phyloP scores from a whole-genome alignment of 2,329 filamentous ascomycete species.

The Fusarium siculi region DNA sequence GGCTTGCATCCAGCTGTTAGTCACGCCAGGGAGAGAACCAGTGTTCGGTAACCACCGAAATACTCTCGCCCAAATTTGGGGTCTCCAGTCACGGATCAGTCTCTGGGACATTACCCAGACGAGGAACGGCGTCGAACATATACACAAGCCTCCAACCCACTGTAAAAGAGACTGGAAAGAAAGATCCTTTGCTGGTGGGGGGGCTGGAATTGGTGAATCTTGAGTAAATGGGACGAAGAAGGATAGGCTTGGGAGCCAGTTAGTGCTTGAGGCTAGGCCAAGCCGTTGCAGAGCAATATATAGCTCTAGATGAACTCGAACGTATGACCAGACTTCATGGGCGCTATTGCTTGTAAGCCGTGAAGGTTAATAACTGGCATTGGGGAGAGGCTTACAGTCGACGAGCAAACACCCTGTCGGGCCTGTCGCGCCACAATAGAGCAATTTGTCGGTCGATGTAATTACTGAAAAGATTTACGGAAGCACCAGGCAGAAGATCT shows the following conservation, averaged over 20 bases:
- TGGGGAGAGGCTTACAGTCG: conserved; percentile 41
- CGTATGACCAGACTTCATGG: conserved; percentile 52
- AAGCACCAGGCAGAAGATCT: conserved; percentile 49
- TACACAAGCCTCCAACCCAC: conserved; percentile 56
- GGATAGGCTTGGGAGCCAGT: conserved; percentile 55
- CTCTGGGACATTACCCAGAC: conserved; percentile 57
- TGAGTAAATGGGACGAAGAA: conserved; percentile 67
- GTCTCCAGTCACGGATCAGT: conserved; percentile 51
- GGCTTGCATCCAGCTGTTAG: conserved; percentile 19
- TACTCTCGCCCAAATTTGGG: conserved; percentile 53
- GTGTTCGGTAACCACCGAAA: conserved; percentile 55
- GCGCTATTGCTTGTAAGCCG: conserved; percentile 40
- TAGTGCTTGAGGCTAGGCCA: conserved; percentile 56
- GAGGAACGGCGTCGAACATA: conserved; percentile 60
- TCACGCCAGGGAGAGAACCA: conserved; percentile 42
- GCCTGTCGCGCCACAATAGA: conserved; percentile 40
- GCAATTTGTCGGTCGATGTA: conserved; percentile 45
- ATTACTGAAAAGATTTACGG: conserved; percentile 44
- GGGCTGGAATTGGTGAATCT: conserved; percentile 61
- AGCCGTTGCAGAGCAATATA: conserved; percentile 64
- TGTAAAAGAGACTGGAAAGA: conserved; percentile 51
- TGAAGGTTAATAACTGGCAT: not conserved
- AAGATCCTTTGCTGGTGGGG: conserved; percentile 55
- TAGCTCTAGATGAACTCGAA: conserved; percentile 62
- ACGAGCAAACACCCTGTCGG: conserved; percentile 37